phyloP scores from a whole-genome alignment of 106 monocot species.

The Phalaenopsis equestris region DNA sequence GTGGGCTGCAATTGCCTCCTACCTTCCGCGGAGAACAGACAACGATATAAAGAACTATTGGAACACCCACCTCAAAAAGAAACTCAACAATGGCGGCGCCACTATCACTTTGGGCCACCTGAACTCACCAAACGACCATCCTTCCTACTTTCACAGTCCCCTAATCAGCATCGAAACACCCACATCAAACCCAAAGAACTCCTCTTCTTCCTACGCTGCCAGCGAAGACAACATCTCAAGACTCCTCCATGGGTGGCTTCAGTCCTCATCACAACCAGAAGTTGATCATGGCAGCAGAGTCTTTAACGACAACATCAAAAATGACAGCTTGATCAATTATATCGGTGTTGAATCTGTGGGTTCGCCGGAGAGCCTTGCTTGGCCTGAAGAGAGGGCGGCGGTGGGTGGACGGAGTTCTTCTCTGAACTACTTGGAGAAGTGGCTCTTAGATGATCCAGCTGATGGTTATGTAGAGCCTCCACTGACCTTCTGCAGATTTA shows the following conservation, averaged over 20 bases:
- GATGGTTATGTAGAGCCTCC: no score
- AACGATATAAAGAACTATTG: constrained; percentile 87
- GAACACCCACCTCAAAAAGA: constrained; percentile 86
- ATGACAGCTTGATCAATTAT: no score
- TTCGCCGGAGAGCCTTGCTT: no score
- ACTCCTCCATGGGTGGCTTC: constrained; percentile 56
- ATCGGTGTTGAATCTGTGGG: no score
- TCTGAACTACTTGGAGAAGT: no score
- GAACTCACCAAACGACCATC: background rate
- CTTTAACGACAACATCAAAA: no score
- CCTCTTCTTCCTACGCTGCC: constrained; percentile 29
- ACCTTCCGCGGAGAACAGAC: constrained; percentile 73
- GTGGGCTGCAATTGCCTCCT: constrained; percentile 76
- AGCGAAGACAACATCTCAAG: constrained; percentile 62
- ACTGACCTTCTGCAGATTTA: no score
- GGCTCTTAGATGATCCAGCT: no score
- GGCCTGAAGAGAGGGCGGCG: no score
- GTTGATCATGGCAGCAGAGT: no score
- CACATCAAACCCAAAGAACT: background rate
- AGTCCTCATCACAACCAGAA: constrained; percentile 8
- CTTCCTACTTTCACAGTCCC: background rate
- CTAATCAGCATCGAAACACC: no score
- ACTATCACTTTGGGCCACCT: constrained; percentile 8
- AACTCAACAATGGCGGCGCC: constrained; percentile 25
- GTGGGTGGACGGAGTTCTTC: no score